Evolutionary conservation across 257 asterid genomes (phyloP), one percentile per base, ranked within the genome.

Genomic region (Coffea canephora): DNA sequence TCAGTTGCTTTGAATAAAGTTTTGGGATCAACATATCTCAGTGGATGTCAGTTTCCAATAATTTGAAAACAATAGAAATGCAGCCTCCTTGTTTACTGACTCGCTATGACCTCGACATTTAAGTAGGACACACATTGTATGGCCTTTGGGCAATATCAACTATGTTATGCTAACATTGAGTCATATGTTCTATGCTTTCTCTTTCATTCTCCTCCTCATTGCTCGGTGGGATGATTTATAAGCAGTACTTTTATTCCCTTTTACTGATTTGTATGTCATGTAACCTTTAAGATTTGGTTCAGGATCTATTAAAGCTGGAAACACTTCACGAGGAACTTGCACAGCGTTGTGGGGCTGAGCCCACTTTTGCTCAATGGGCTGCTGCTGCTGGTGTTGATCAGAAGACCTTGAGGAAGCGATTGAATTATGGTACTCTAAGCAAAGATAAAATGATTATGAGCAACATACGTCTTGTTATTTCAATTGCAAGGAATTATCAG

Each of bases 381-480:
- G 91, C 90, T 78, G 98, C 97, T 65, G 99, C 98, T 67, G 95
- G 97, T 69, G 83, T 90, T 80, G 98, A 95, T 79, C 92, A 85
- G 82, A 90, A 84, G 80, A 93, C 98, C 74, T 87, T 95, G 87
- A 89, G 97, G 87, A 77, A 88, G 88, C 94, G 92, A 34, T 77
- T 95, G 80, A 87, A 90, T 85, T 87, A 92, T 80, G 99, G 98
- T 77, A 72, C 68, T 81, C 86, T 76, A 69, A 93, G 99, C 90
- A 93, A 95, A 85, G 95, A 90, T 83, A 93, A 86, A 87, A 93
- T 95, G 99, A 91, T 95, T 36, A 95, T 85, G 79, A 95, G 99
- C 91, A 95, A 95, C 84, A 82, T 95, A 86, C 87, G 97, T 25
- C 97, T 95, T 48, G 99, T 95, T 80, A 91, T 95, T 84, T 95